phyloP scores from a whole-genome alignment of 2,329 filamentous ascomycete species.

The Exophiala mesophila region DNA sequence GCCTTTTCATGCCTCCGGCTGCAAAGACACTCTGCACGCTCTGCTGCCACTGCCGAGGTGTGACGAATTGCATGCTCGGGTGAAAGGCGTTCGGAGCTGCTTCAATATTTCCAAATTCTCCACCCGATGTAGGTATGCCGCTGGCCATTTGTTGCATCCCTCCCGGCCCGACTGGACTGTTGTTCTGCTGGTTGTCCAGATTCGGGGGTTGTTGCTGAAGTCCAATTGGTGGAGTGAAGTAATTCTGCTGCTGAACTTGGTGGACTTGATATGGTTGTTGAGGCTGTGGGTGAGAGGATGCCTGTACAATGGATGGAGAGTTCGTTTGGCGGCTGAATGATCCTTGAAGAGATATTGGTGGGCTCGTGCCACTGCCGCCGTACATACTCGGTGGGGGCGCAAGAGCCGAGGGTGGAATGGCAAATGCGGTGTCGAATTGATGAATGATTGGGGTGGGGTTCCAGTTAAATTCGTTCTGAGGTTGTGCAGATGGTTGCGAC shows the following conservation, averaged over 20 bases:
- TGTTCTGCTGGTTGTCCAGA: slow-evolving; percentile 13
- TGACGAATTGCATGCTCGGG: slow-evolving; percentile 31
- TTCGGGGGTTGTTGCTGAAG: slow-evolving; percentile 4
- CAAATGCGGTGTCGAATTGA: slow-evolving; percentile 94
- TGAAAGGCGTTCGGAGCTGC: not conserved
- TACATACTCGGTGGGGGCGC: slow-evolving; percentile 22
- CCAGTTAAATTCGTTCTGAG: slow-evolving; percentile 54
- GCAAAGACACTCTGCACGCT: slow-evolving; percentile 46
- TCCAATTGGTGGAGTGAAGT: slow-evolving; percentile 2
- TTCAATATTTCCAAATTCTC: too few relatives aligned
- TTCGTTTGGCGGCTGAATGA: slow-evolving; percentile 15
- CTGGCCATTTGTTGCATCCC: too few relatives aligned
- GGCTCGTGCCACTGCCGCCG: slow-evolving; percentile 19
- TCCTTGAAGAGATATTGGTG: slow-evolving; percentile 35
- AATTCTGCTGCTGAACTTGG: slow-evolving; percentile 27
- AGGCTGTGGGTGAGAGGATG: not conserved
- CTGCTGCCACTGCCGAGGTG: slow-evolving; percentile 45
- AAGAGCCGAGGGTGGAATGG: slow-evolving; percentile 54
- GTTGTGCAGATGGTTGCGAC: slow-evolving; percentile 39
- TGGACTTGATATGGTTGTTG: slow-evolving; percentile 10
- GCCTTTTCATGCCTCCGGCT: slow-evolving; percentile 41
- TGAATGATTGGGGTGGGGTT: slow-evolving; percentile 76
- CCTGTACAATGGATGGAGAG: slow-evolving; percentile 12
- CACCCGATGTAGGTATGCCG: too few relatives aligned
- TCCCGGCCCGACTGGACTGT: slow-evolving; percentile 2